Evolutionary conservation across 2,329 filamentous ascomycete species (phyloP).

Genomic region (Arthrobotrys pseudoclavata): DNA sequence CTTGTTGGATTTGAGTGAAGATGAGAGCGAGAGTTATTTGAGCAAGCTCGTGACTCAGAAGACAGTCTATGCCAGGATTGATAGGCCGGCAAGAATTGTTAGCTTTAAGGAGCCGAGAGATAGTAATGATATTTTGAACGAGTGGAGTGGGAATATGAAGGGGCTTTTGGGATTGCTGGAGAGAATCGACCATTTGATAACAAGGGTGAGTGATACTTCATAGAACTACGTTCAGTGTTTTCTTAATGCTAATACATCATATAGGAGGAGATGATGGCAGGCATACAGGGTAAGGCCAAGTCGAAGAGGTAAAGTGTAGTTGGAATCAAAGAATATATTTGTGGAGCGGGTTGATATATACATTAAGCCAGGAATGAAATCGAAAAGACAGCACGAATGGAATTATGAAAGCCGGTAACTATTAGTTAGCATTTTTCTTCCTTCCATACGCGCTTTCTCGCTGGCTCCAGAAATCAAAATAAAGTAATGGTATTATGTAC

Average conservation of each 20-base stretch:
- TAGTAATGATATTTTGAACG: slow-evolving; percentile 95
- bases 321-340: slow-evolving; percentile 24
- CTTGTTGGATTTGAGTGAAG: slow-evolving; percentile 89
- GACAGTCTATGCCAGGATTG: slow-evolving; percentile 98
- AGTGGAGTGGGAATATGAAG: slow-evolving; percentile 99
- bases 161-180: slow-evolving; percentile 85
- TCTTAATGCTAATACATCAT: slow-evolving; percentile 29
- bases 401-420: slow-evolving; percentile 20
- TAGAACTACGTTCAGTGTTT: background rate
- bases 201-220: slow-evolving; percentile 71
- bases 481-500: slow-evolving; percentile 56
- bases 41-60: slow-evolving; percentile 96
- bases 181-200: slow-evolving; percentile 96
- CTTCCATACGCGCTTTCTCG: background rate
- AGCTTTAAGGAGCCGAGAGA: slow-evolving; percentile 95
- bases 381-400: slow-evolving; percentile 34
- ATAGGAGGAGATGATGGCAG: slow-evolving; percentile 98
- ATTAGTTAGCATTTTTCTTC: slow-evolving; percentile 5
- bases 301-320: slow-evolving; percentile 40
- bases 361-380: slow-evolving; percentile 31
- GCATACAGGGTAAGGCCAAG: slow-evolving; percentile 78
- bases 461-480: slow-evolving; percentile 21
- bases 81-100: slow-evolving; percentile 90
- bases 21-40: slow-evolving; percentile 99
- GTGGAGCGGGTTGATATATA: slow-evolving; percentile 44